Conservation (phyloP, 331 rosid genomes). For the Malus hybrid region DNA sequence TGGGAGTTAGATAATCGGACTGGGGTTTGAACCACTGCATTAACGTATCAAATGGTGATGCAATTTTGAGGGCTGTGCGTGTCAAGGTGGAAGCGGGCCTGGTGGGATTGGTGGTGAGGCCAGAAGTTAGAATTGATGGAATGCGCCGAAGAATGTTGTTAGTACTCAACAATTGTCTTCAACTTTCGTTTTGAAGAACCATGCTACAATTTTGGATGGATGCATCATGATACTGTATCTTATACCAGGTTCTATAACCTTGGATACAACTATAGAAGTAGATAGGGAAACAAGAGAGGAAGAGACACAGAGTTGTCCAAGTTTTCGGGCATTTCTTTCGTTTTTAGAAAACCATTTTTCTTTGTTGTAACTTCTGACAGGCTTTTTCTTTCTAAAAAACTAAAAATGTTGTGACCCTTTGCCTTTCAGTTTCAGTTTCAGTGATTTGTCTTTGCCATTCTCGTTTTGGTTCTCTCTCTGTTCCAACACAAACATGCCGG, state of each 20-base stretch:
- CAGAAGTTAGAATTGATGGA: slow-evolving; percentile 7
- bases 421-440: neutral
- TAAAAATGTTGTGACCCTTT: neutral
- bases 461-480: neutral
- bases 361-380: neutral
- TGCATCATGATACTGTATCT: slow-evolving; percentile 27
- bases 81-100: slow-evolving; percentile 13
- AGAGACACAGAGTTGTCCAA: slow-evolving; percentile 4
- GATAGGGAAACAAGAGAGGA: slow-evolving; percentile 3
- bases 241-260: slow-evolving; percentile 2
- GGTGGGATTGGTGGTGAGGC: slow-evolving; percentile 12
- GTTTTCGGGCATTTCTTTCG: neutral
- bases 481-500: neutral
- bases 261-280: slow-evolving; percentile 2
- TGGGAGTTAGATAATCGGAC: neutral
- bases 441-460: neutral
- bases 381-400: neutral
- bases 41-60: neutral
- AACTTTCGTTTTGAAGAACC: slow-evolving; percentile 3
- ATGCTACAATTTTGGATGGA: slow-evolving; percentile 13
- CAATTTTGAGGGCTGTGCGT: slow-evolving; percentile 16
- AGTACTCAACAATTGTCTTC: neutral
- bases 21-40: slow-evolving; percentile 16
- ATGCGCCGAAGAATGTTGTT: slow-evolving; percentile 20
- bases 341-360: neutral